Evolutionary conservation across 2,329 filamentous ascomycete genomes (phyloP), one percentile per base, ranked within the genome.

Genomic region (Mycosphaerella sp.): DNA sequence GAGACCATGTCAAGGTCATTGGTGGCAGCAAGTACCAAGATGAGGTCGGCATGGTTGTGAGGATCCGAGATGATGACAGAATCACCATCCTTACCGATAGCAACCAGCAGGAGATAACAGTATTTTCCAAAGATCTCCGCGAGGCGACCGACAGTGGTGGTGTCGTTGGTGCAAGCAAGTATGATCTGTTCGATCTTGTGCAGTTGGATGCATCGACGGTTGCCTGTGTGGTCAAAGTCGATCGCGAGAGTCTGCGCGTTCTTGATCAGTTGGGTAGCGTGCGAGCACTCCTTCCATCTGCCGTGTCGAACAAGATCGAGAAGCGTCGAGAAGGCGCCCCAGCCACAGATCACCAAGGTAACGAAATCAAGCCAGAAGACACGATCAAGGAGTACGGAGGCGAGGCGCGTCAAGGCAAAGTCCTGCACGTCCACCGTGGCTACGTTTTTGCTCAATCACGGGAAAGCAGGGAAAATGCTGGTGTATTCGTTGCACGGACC

Each of bases 1-100:
- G 93, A 75, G 93, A 98, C 64, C 93, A 98, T 66, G 93, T 98
- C 74, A 97, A 97, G 74, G 93, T 98, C 60, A 95, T 96, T 66
- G 91, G 93, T 49, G 91, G 90, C 35, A 95, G 90, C 73, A 86
- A 89, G 62, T 97, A 90, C 69, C 83, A 87, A 49, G 93, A 96
- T 62, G 93, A 98, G 71, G 86, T 97, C 40, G 93, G 93, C 70
- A 95, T 96, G 81, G 90, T 98, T 45, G 89, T 97, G 59, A 88
- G 89, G 68, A 93, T 96, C 59, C 85, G 82, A 43, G 89, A 95
- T 54, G 93, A 98, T 54, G 93, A 98, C 67, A 84, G 87, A 35
- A 89, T 98, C 52, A 97, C 93, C 1, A 76, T 98, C 58, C 75
- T 98, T 59, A 95, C 88, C 42, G 93, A 98, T 71, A 89, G 93